These are phyloP conservation scores for Corinectria fuckeliana DNA, from an alignment of 2,329 filamentous ascomycete genomes.

Conservation along the genomic window DNA sequence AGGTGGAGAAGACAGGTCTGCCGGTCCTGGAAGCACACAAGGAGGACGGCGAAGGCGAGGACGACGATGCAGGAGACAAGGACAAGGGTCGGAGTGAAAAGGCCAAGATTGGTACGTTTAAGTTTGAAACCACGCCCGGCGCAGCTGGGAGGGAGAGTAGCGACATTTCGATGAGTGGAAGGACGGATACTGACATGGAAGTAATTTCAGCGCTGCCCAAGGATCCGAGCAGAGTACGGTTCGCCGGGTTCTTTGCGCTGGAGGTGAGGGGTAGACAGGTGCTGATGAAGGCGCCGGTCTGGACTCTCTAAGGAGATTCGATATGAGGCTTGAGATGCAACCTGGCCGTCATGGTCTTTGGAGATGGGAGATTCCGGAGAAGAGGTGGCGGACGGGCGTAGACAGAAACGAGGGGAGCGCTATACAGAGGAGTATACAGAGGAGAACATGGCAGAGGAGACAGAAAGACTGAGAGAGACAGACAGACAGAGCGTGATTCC, in stretches of 20 bases:
- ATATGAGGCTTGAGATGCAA: conserved; percentile 3
- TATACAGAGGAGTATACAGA: neutral
- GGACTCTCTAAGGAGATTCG: conserved; percentile 52
- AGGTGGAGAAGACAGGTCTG: conserved; percentile 76
- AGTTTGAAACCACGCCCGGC: conserved; percentile 23
- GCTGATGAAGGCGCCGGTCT: conserved; percentile 77
- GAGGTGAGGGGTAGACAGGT: conserved; percentile 80
- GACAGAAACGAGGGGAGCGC: neutral
- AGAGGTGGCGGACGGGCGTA: neutral
- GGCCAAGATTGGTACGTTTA: conserved; percentile 56
- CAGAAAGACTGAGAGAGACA: too few species aligned
- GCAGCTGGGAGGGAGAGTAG: conserved; percentile 26
- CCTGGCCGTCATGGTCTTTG: conserved; percentile 9
- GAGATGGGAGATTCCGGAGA: conserved; percentile 10
- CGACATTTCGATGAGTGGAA: conserved; percentile 39
- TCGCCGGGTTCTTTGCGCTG: conserved; percentile 76
- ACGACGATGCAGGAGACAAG: conserved; percentile 50
- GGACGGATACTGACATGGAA: conserved; percentile 49
- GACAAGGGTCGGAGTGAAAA: conserved; percentile 55
- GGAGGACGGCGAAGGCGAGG: conserved; percentile 50
- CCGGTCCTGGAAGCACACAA: conserved; percentile 63
- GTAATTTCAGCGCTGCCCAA: conserved; percentile 48
- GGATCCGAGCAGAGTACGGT: conserved; percentile 67
- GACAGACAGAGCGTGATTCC: neutral
- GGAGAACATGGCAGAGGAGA: neutral